phyloP scores from a whole-genome alignment of 805 yeast genomes.

The Pichia paraexigua region DNA sequence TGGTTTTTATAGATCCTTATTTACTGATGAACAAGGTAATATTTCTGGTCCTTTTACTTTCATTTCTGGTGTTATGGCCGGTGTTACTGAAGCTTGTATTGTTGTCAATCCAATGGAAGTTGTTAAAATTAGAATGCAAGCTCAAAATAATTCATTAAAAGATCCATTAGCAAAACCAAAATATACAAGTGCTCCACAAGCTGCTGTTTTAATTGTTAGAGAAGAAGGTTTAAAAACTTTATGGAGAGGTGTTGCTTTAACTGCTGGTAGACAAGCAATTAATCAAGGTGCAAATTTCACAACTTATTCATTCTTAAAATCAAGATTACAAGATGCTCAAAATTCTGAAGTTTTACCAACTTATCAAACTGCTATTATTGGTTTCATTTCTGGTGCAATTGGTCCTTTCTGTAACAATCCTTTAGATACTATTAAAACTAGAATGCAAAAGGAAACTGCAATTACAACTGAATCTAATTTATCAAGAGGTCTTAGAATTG shows the following conservation, averaged over 20 bases:
- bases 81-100: constrained; percentile 88
- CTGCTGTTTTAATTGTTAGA: constrained; percentile 69
- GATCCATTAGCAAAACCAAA: constrained; percentile 73
- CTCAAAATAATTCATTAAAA: constrained; percentile 87
- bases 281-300: constrained; percentile 98
- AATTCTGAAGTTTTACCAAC: constrained; percentile 59
- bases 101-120: constrained; percentile 98
- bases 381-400: constrained; percentile 89
- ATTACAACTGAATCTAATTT: constrained; percentile 57
- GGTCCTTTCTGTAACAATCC: constrained; percentile 99
- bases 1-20: constrained; percentile 71
- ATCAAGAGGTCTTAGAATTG: constrained; percentile 73
- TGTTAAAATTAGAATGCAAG: constrained; percentile 91
- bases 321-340: constrained; percentile 56
- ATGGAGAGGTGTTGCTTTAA: constrained; percentile 90
- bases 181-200: constrained; percentile 90
- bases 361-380: constrained; percentile 90
- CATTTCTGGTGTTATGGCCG: constrained; percentile 94
- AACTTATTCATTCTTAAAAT: constrained; percentile 80
- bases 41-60: constrained; percentile 72
- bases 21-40: constrained; percentile 55
- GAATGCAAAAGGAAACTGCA: constrained; percentile 86
- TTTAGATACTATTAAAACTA: constrained; percentile 91
- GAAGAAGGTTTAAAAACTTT: constrained; percentile 89
- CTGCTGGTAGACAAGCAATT: constrained; percentile 97